Conservation (phyloP, 805 yeast genomes). For the Ogataea pignaliae region DNA sequence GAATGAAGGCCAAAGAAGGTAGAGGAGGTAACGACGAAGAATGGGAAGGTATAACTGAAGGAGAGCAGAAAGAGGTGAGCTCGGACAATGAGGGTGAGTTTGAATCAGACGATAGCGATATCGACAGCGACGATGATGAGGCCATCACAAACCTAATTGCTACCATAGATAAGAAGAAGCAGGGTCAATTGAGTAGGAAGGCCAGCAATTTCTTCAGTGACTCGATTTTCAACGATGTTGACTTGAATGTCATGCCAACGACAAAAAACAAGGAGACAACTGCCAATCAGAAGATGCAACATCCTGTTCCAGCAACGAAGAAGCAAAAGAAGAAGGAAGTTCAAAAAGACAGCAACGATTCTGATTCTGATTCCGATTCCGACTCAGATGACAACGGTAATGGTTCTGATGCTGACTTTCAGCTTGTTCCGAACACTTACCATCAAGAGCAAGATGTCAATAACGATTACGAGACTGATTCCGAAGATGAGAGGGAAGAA, state of each 20-base stretch:
- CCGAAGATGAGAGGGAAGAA: conserved; percentile 48
- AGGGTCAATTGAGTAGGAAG: conserved; percentile 41
- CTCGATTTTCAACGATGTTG: conserved; percentile 48
- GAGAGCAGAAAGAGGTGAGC: conserved; percentile 24
- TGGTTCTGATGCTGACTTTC: conserved; percentile 30
- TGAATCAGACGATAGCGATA: conserved; percentile 36
- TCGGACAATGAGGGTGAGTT: conserved; percentile 42
- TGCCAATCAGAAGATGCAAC: conserved; percentile 3
- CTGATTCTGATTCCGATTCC: conserved; percentile 17
- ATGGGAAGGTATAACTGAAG: conserved; percentile 67
- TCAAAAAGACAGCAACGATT: conserved; percentile 12
- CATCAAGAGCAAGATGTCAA: conserved; percentile 34
- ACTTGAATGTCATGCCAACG: conserved; percentile 27
- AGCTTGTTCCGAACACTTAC: conserved; percentile 41
- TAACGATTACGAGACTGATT: conserved; percentile 41
- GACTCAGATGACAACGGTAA: conserved; percentile 11
- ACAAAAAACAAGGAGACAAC: conserved; percentile 6
- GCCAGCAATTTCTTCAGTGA: conserved; percentile 43
- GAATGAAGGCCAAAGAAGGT: conserved; percentile 60
- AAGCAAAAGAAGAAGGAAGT: conserved; percentile 9
- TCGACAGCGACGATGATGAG: conserved; percentile 68
- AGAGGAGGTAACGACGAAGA: conserved; percentile 76
- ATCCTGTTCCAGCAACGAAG: conserved; percentile 4
- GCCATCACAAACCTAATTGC: conserved; percentile 58
- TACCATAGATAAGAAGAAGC: conserved; percentile 40